Conservation (phyloP, 495 filamentous ascomycete species). For the Beverwykella pulmonaria region DNA sequence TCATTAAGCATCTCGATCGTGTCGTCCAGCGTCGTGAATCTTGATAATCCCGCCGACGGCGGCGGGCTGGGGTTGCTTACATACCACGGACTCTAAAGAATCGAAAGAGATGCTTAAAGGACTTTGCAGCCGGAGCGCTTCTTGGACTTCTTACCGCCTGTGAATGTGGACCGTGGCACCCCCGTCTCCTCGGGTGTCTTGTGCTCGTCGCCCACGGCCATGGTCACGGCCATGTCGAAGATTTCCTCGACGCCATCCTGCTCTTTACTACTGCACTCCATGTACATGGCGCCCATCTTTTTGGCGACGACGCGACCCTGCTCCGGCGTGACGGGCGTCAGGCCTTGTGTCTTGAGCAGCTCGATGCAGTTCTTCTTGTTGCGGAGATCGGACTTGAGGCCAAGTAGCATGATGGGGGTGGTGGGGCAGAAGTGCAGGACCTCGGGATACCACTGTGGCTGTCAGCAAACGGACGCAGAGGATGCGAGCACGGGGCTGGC, state of each 20-base stretch:
- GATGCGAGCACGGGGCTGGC: slow-evolving; percentile 26
- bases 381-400: slow-evolving; percentile 94
- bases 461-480: slow-evolving; percentile 29
- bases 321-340: slow-evolving; percentile 88
- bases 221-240: slow-evolving; percentile 85
- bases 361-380: slow-evolving; percentile 94
- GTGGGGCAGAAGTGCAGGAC: slow-evolving; percentile 98
- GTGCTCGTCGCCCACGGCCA: slow-evolving; percentile 72
- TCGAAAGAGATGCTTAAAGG: slow-evolving; percentile 54
- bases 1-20: slow-evolving; percentile 39
- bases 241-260: slow-evolving; percentile 94
- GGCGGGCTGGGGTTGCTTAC: slow-evolving; percentile 17
- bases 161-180: slow-evolving; percentile 18
- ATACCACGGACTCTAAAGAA: slow-evolving; percentile 27
- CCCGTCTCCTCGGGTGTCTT: slow-evolving; percentile 51
- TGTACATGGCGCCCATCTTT: slow-evolving; percentile 92
- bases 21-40: slow-evolving; percentile 36
- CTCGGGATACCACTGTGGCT: slow-evolving; percentile 91
- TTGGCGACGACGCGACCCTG: slow-evolving; percentile 85
- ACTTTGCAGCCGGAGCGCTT: slow-evolving; percentile 69
- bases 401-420: slow-evolving; percentile 91
- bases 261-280: slow-evolving; percentile 98
- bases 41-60: slow-evolving; percentile 18
- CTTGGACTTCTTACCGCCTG: slow-evolving; percentile 58
- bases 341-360: slow-evolving; percentile 94